A percentile compares a stretch with the other conserved stretches of the same genome.
Conservation (phyloP, 805 yeast genomes). For the Saccharomycopsis microspora region DNA sequence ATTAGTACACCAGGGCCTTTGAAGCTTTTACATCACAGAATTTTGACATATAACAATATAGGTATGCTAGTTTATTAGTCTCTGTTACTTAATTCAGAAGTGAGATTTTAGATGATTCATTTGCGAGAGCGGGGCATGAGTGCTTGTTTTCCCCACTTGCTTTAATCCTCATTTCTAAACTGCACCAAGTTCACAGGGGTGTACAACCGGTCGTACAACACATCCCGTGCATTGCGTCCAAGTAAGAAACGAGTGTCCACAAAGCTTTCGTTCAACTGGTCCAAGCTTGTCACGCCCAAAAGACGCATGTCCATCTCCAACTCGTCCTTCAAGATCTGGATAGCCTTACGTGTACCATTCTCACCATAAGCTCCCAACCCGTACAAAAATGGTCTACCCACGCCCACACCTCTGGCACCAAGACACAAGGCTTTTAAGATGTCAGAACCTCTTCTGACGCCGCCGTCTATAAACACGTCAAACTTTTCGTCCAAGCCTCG, state of each 20-base stretch:
- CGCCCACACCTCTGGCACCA: conserved; percentile 68
- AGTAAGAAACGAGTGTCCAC: conserved; percentile 25
- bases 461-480: conserved; percentile 67
- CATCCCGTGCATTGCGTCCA: neutral
- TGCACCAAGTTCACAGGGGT: neutral
- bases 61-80: too few relatives aligned
- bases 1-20: too few relatives aligned
- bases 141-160: neutral
- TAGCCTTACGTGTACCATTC: conserved; percentile 55
- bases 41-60: too few relatives aligned
- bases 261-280: conserved; percentile 31
- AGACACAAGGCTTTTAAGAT: conserved; percentile 64
- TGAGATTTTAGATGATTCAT: too few relatives aligned
- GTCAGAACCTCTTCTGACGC: conserved; percentile 68
- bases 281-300: conserved; percentile 43
- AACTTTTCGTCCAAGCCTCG: conserved; percentile 35
- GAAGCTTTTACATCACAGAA: too few relatives aligned
- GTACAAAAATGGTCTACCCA: conserved; percentile 67
- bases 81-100: too few relatives aligned
- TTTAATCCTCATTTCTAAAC: neutral
- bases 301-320: conserved; percentile 55
- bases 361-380: conserved; percentile 77
- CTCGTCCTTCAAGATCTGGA: conserved; percentile 50
- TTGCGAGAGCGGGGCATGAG: too few relatives aligned
- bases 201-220: neutral